Evolutionary conservation across 441 rosid species (phyloP).

Genomic region (Croton laevigatus): DNA sequence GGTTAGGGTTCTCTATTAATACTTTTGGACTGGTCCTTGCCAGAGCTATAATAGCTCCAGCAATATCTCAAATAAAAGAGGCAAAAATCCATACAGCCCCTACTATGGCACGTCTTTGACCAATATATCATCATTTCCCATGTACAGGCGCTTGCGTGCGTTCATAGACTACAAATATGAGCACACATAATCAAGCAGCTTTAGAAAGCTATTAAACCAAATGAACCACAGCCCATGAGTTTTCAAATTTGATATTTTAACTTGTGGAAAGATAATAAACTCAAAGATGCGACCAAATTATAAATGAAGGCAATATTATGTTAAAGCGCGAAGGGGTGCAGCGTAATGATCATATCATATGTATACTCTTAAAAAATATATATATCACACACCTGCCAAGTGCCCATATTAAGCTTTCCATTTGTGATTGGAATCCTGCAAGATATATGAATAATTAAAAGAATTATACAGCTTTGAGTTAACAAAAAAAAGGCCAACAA

Average conservation of each 20-base stretch:
- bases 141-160: background rate
- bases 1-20: background rate
- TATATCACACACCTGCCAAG: slow-evolving; percentile 71
- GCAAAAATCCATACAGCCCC: no score
- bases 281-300: background rate
- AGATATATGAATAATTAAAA: slow-evolving; percentile 12
- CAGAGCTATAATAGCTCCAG: no score
- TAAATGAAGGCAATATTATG: background rate
- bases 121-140: background rate
- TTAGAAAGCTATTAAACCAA: background rate
- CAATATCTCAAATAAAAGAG: no score
- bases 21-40: background rate
- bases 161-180: background rate
- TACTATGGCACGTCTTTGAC: no score
- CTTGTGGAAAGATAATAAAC: background rate
- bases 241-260: background rate
- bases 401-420: slow-evolving; percentile 87
- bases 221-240: background rate
- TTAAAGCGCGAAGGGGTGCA: background rate
- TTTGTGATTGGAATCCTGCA: slow-evolving; percentile 82
- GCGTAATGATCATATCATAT: background rate
- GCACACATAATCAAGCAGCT: background rate
- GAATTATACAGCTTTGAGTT: background rate
- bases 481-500: background rate
- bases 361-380: background rate